A percentile compares a stretch with the other conserved stretches of the same genome.
Evolutionary conservation across 2,329 filamentous ascomycete genomes (phyloP).

Genomic region (Penicillium sp.): DNA sequence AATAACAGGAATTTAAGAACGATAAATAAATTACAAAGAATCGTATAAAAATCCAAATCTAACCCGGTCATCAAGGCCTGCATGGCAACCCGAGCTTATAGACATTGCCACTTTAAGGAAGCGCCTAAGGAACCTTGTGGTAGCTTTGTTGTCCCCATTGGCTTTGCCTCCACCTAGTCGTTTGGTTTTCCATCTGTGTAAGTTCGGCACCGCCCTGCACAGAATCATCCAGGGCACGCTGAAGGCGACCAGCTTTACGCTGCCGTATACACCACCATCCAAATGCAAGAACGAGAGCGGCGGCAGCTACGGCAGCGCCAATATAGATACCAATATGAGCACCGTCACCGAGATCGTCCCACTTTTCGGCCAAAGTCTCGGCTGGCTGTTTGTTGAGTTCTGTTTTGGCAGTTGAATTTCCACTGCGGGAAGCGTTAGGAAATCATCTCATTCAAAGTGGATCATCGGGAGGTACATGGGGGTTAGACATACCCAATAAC

Average conservation of each 20-base stretch:
- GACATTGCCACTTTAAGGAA: background rate
- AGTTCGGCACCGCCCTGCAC: slow-evolving; percentile 7
- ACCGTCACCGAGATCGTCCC: slow-evolving; percentile 9
- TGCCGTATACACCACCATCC: slow-evolving; percentile 12
- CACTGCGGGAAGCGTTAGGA: slow-evolving; percentile 1
- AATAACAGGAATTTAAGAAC: background rate
- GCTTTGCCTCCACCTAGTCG: slow-evolving; percentile 13
- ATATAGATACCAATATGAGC: slow-evolving; percentile 15
- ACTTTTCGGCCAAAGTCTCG: slow-evolving; percentile 11
- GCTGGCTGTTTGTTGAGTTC: slow-evolving; percentile 10
- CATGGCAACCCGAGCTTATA: background rate
- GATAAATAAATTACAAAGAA: background rate
- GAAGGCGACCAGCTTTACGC: slow-evolving; percentile 12
- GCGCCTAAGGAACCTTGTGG: slow-evolving; percentile 8
- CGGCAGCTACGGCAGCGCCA: slow-evolving; percentile 4
- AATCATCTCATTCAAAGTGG: background rate
- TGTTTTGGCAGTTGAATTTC: slow-evolving; percentile 14
- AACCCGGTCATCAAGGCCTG: background rate
- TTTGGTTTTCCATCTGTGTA: slow-evolving; percentile 4
- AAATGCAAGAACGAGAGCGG: slow-evolving; percentile 4
- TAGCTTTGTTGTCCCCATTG: slow-evolving; percentile 13
- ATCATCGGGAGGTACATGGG: too few relatives aligned
- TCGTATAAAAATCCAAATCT: background rate
- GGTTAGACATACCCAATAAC: slow-evolving; percentile 41
- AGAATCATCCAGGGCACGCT: slow-evolving; percentile 11